Evolutionary conservation across 768 basidiomycete species (phyloP), one percentile per base, ranked within the genome.

Genomic region (Naganishia kalamii): DNA sequence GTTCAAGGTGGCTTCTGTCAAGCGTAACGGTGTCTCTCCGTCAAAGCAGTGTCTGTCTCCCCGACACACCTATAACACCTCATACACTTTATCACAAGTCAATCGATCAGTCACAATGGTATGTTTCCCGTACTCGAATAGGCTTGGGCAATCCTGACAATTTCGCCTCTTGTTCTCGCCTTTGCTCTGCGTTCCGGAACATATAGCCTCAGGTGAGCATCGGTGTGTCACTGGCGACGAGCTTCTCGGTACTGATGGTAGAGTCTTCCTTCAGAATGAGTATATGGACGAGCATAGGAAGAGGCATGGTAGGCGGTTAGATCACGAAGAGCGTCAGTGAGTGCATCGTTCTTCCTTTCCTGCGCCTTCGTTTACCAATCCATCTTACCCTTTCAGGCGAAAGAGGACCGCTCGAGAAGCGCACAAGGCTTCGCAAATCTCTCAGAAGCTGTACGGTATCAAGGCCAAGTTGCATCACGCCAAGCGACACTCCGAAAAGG

Each of bases 281-380:
- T 97, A 98, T 79, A 98, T 99, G 79, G 94, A 98, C 79, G 94
- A 99, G 82, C 89, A 90, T 75, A 93, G 97, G 79, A 92, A 91
- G 81, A 87, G 92, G 60, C 90, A 97, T 85, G 94, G 94, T 76
- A 85, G 92, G 70, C 86, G 92, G 75, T 81, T 97, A 82, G 93
- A 99, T 82, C 86, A 94, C 79, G 92, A 88, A 79, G 96, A 99
- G 82, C 85, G 86, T 74, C 94, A 88, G 91, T 94, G 77, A 70
- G 89, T 81, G 25, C 49, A 12, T 4, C 23, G 15, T 48, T 25
- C 43, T 6, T 13, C 21, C 32, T 30, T 25, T 48, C 54, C 49
- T 50, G 2, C 59, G 11, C 13, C 32, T 12, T 51, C 37, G 61
- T 49, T 35, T 37, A 32, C 19, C 54, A 41, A 30, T 62, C 68